These are phyloP conservation scores for Edaphochlamys debaryana DNA, from an alignment of 139 green algal genomes.

Conservation along the genomic window DNA sequence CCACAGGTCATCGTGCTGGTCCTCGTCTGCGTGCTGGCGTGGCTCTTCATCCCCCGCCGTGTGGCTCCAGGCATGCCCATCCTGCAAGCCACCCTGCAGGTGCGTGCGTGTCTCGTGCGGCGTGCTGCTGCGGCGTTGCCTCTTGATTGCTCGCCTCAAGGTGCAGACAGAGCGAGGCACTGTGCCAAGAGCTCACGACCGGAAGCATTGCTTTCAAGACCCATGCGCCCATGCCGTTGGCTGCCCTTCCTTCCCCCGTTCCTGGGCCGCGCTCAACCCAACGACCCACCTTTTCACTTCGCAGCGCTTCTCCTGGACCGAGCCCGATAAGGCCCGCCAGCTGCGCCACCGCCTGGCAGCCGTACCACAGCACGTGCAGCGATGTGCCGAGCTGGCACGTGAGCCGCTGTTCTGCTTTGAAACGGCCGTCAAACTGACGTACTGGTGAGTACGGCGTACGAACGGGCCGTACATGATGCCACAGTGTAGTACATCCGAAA, in stretches of 20 bases:
- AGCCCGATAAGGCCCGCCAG: background rate
- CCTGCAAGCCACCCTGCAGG: background rate
- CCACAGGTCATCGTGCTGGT: background rate
- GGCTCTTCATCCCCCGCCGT: background rate
- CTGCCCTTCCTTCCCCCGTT: too few species aligned
- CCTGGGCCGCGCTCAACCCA: too few species aligned
- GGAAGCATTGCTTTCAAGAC: too few species aligned
- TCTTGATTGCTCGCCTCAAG: too few species aligned
- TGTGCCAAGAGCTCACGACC: too few species aligned
- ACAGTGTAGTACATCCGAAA: too few species aligned
- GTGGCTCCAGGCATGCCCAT: background rate
- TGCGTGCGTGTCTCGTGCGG: background rate
- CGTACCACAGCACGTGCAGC: background rate
- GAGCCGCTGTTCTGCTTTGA: constrained; percentile 77
- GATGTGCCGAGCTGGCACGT: background rate
- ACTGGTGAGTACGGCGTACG: constrained; percentile 59
- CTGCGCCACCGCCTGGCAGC: background rate
- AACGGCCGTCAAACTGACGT: constrained; percentile 69
- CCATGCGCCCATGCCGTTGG: too few species aligned
- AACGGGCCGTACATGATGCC: too few species aligned
- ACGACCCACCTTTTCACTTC: too few species aligned
- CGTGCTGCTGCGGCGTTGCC: too few species aligned
- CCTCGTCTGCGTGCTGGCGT: background rate
- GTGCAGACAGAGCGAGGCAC: too few species aligned
- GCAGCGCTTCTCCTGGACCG: background rate